Base-by-base conservation (phyloP, 768 basidiomycete species). In the Ramaria sp. region DNA sequence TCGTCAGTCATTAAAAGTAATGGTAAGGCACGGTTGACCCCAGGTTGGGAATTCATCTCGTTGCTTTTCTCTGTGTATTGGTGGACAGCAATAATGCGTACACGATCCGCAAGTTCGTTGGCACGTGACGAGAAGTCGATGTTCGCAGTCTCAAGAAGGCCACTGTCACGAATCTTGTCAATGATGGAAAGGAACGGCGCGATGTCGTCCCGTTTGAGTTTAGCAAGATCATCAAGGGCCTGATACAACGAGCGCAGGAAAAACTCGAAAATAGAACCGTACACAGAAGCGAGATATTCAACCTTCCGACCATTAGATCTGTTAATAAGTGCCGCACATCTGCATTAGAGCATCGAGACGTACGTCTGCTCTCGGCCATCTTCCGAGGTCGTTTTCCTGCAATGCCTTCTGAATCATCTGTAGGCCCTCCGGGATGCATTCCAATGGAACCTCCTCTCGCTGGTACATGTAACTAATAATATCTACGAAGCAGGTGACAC, bases 361-460 rank as follows among this genome's bases (percentile, higher is more conserved):
- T 62, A 97, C 91, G 63, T 99, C 95, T 59, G 78, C 77, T 18
- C 70, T 70, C 1, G 87, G 76, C 95, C 96, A 97, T 42, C 79
- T 73, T 18, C 84, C 79, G 1, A 88, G 63, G 7, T 84, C 79
- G 30, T 75, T 77, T 57, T 94, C 90, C 34, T 77, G 72, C 61
- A 82, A 72, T 9, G 83, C 79, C 64, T 85, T 87, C 18, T 74
- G 69, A 18, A 95, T 76, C 55, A 79, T 81, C 43, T 81, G 77
- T 45, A 96, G 67, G 10, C 89, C 95, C 67, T 97, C 96, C 0
- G 87, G 87, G 50, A 98, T 81, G 66, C 96, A 98, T 63, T 95
- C 95, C 63, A 95, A 71, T 1, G 96, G 96, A 5, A 98, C 89
- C 58, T 92, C 84, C 58, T 87, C 84, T 32, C 86, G 79, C 68